Base-by-base conservation (phyloP, 2,329 filamentous ascomycete species). In the Stagonosporopsis tanaceti region DNA sequence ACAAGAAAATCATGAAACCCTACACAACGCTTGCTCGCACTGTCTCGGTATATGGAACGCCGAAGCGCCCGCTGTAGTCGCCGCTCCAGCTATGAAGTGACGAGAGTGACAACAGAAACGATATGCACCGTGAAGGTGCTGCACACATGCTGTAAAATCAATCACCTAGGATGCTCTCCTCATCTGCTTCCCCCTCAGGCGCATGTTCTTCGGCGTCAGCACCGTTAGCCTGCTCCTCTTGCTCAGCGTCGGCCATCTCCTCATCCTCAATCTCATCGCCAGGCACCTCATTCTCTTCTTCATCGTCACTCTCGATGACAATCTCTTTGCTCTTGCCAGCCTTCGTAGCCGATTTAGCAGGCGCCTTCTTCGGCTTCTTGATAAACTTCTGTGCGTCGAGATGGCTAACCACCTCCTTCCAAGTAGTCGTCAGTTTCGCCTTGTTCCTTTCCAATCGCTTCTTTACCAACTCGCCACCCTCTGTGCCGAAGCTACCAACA, bases 401-500 rank as follows among this genome's bases (percentile, higher is more conserved):
- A 74, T 89, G 95, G 8, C 87, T 85, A 4, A 97, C 80, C 6
- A 97, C 87, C 67, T 95, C 92, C 70, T 89, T 91, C 81, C 91
- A 96, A 73, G 95, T 97, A 42, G 85, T 81, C 2, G 95, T 95
- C 3, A 99, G 83, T 70, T 87, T 88, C n/a, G 80, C 81, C 71
- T 89, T 89, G 77, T 99, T 97, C 63, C 91, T 84, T 67, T 89
- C 83, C 22, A 99, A 81, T 20, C 93, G 85, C 67, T 87, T 85
- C 61, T 86, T 85, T 34, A 96, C 82, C 27, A 84, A 77, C 11
- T 84, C 78, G 6, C 64, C 63, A 28, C 85, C 79, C 11, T 67
- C 61, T 1, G 60, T 59, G 70, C 96, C 92, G 47, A 97, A 81
- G 38, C 93, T 87, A 50, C 87, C 87, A 20, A 88, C 91, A 9